A percentile compares a stretch with the other conserved stretches of the same genome.
Evolutionary conservation across 164 flowering plant genomes (phyloP).

Genomic region (Berberis vulgaris): DNA sequence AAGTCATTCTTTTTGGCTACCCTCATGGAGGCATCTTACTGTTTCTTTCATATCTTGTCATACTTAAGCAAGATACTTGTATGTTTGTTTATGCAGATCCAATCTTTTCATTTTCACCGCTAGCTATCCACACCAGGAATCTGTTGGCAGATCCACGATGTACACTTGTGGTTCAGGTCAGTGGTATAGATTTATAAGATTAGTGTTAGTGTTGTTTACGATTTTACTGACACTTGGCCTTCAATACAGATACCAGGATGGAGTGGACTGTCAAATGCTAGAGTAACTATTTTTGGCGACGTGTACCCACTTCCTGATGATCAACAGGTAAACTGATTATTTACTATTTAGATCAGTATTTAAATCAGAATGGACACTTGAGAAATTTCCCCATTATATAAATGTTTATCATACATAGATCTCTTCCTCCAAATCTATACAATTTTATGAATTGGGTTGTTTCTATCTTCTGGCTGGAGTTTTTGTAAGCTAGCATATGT

Average conservation of each 20-base stretch:
- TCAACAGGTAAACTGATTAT: conserved; percentile 53
- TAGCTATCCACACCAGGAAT: conserved; percentile 96
- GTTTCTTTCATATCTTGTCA: background rate
- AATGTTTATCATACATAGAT: too few species aligned
- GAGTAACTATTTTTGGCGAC: conserved; percentile 98
- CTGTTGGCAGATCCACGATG: conserved; percentile 88
- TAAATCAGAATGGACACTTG: too few species aligned
- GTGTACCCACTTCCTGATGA: conserved; percentile 75
- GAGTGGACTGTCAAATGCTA: conserved; percentile 97
- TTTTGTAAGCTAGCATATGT: background rate
- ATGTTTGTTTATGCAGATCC: conserved; percentile 56
- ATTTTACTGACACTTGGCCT: conserved; percentile 16
- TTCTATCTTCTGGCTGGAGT: background rate
- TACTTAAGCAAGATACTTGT: background rate
- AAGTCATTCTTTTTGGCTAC: conserved; percentile 28
- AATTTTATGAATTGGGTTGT: background rate
- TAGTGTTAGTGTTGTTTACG: conserved; percentile 6
- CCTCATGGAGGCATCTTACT: background rate
- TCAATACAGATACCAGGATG: conserved; percentile 88
- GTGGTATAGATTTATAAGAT: conserved; percentile 6
- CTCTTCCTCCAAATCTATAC: too few species aligned
- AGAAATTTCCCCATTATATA: too few species aligned
- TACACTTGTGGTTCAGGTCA: conserved; percentile 95
- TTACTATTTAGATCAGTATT: background rate
- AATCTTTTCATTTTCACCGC: conserved; percentile 94